Conservation (phyloP, 1,284 basidiomycete genomes). For the Lignosus rhinocerotis region DNA sequence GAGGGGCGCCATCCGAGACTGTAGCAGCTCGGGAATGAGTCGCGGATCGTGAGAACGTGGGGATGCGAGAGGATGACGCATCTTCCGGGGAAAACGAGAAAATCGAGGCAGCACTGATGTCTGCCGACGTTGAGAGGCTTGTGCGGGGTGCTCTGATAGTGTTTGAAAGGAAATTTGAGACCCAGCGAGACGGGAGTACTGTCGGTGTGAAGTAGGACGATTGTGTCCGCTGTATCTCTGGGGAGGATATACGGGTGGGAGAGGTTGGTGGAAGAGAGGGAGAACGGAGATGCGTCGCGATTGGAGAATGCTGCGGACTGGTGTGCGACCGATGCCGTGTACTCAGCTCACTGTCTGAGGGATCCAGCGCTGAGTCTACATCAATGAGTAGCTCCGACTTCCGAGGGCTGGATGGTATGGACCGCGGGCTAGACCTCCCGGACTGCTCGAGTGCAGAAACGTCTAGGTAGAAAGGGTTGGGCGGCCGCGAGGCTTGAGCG, state of each 20-base stretch:
- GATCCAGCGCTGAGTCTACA: not conserved
- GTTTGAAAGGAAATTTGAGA: slow-evolving; percentile 45
- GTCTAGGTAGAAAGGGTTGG: not conserved
- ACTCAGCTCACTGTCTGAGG: slow-evolving; percentile 2
- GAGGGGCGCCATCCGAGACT: slow-evolving; percentile 3
- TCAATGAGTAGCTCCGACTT: slow-evolving; percentile 7
- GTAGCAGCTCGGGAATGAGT: slow-evolving; percentile 19
- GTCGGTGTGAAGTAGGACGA: slow-evolving; percentile 37
- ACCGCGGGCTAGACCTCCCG: not conserved
- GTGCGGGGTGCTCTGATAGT: slow-evolving; percentile 26
- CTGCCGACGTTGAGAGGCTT: slow-evolving; percentile 4
- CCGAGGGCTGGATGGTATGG: not conserved
- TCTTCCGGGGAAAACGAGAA: slow-evolving; percentile 39
- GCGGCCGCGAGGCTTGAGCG: not conserved
- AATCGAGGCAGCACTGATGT: slow-evolving; percentile 27
- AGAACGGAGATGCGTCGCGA: slow-evolving; percentile 27
- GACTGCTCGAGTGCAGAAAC: not conserved
- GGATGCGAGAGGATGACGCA: slow-evolving; percentile 29
- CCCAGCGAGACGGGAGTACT: slow-evolving; percentile 40
- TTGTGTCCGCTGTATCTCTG: slow-evolving; percentile 36
- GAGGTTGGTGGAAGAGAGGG: slow-evolving; percentile 35
- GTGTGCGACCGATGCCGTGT: slow-evolving; percentile 7
- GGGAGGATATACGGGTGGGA: slow-evolving; percentile 28
- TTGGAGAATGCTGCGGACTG: slow-evolving; percentile 21
- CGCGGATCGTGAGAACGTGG: slow-evolving; percentile 13